Base-by-base conservation (phyloP, 1,139 yeast species). In the Petasospora rhodanensis region DNA sequence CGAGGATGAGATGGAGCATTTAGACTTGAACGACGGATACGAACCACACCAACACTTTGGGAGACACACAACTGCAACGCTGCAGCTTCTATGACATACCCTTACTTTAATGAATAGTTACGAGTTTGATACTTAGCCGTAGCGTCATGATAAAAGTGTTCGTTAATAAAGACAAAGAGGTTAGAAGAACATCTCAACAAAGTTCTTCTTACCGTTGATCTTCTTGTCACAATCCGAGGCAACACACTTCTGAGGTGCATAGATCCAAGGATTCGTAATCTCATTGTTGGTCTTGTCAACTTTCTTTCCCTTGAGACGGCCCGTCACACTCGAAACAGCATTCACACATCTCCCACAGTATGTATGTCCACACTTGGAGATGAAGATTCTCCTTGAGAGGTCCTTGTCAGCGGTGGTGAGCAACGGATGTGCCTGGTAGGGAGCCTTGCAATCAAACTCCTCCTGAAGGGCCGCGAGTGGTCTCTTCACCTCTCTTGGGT, bases 301-400 rank as follows among this genome's bases (percentile, higher is more conserved):
- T 14, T 37, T 38, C 7, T 15, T 32, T 24, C 31, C 37, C n/a
- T 22, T 34, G 15, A 14, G 3, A 15, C 27, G 28, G 22, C 35
- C 41, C 30, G 40, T 41, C 65, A 70, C 52, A 36, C 61, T 66
- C 4, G 68, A 70, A 14, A 79, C 75, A 43, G 70, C 69, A 46
- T 72, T 73, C 14, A 81, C 83, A 60, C 96, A 87, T 33, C 91
- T 60, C 2, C 95, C 96, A 57, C 96, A 87, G 54, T 74, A 87
- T 1, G 79, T 71, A 60, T 87, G 96, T 0, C 96, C 96, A 62
- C 96, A 87, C 10, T 54, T 52, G 11, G 25, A 20, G 0, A 89
- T 71, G 52, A 80, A 86, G 5, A 82, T 73, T 40, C 91, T 67
- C 49, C 70, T 76, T 1, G 91, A 79, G 21, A 84, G 61, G 33